These are phyloP conservation scores for Scenedesmus sp. DNA, from an alignment of 163 green algal genomes.

Conservation along the genomic window DNA sequence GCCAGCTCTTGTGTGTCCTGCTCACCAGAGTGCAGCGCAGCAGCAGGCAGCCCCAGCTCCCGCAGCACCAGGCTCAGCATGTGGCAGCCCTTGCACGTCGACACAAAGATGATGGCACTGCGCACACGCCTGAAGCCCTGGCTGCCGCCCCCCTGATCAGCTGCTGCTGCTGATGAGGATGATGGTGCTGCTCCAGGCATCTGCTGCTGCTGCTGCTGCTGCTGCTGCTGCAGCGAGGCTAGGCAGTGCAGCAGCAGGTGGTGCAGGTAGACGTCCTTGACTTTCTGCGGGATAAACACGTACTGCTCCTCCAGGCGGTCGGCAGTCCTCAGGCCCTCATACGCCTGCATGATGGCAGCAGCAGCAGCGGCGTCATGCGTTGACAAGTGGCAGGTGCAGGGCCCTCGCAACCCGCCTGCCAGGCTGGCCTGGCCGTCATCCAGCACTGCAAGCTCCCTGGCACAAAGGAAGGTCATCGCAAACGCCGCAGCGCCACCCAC, in stretches of 20 bases:
- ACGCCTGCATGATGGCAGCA: constrained; percentile 68
- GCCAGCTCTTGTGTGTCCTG: neutral
- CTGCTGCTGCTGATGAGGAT: constrained; percentile 43
- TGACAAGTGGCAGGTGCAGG: too few species aligned
- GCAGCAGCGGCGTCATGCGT: neutral
- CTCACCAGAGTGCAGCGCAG: constrained; percentile 69
- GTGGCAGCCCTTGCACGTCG: constrained; percentile 84
- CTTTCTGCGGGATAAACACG: constrained; percentile 90
- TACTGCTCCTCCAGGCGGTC: constrained; percentile 88
- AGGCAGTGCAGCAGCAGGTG: constrained; percentile 76
- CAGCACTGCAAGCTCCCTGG: too few species aligned
- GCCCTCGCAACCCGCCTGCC: too few species aligned
- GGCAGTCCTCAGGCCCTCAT: constrained; percentile 87
- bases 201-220: neutral
- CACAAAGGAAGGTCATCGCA: too few species aligned
- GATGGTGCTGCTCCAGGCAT: neutral
- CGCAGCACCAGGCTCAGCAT: constrained; percentile 80
- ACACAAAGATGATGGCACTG: constrained; percentile 90
- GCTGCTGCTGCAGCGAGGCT: neutral
- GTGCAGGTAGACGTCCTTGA: constrained; percentile 96
- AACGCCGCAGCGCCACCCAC: too few species aligned
- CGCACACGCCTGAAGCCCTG: constrained; percentile 39
- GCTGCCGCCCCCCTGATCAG: neutral
- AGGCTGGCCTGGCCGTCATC: too few species aligned
- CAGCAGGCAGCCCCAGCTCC: constrained; percentile 79